Conservation (phyloP, 352 stramenopile species). For the Blastocystis sp. region DNA sequence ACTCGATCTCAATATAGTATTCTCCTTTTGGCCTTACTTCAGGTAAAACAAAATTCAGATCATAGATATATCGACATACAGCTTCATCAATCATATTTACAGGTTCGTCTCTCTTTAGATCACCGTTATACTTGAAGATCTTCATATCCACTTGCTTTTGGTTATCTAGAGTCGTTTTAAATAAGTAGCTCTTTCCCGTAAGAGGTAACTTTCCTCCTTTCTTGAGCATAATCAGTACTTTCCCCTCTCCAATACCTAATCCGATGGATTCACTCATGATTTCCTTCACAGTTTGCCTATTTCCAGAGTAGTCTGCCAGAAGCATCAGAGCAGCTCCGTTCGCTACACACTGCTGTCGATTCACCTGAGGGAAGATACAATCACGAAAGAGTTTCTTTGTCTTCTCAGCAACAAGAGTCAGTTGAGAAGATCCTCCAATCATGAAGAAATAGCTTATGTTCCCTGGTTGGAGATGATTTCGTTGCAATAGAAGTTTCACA, state of each 20-base stretch:
- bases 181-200: neutral
- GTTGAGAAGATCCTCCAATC: neutral
- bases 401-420: neutral
- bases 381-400: neutral
- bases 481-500: neutral
- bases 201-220: neutral
- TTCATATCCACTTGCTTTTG: slow-evolving; percentile 10
- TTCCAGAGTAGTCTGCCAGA: neutral
- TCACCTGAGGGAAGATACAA: neutral
- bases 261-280: neutral
- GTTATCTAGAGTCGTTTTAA: neutral
- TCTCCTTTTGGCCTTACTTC: neutral
- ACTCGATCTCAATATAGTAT: neutral
- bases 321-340: neutral
- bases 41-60: slow-evolving; percentile 3
- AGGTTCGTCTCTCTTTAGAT: neutral
- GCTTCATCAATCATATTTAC: neutral
- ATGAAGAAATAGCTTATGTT: slow-evolving; percentile 21
- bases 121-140: neutral
- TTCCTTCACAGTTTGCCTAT: neutral
- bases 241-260: neutral
- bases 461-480: neutral
- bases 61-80: slow-evolving; percentile 10
- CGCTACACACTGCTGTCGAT: slow-evolving; percentile 10
- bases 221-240: slow-evolving; percentile 43